Conservation (phyloP, 2,329 filamentous ascomycete species). For the Sclerotinia sclerotiorum region DNA sequence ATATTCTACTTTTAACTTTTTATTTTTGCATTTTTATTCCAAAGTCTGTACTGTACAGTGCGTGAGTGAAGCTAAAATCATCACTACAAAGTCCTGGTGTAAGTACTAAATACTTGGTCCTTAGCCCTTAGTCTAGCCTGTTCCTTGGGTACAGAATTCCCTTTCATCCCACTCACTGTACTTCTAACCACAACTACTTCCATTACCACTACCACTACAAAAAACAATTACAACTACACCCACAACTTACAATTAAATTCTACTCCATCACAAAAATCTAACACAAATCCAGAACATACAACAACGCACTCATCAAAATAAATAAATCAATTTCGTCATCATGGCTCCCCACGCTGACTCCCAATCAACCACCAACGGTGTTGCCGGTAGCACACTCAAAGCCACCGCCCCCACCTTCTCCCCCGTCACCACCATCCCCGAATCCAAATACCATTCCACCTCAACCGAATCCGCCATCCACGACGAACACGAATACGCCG, state of each 20-base stretch:
- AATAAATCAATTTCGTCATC: background rate
- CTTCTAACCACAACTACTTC: background rate
- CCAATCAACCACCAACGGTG: slow-evolving; percentile 22
- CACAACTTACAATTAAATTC: background rate
- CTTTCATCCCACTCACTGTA: background rate
- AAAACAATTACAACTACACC: background rate
- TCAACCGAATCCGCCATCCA: slow-evolving; percentile 79
- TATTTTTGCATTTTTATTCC: background rate
- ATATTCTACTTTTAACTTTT: too few relatives aligned
- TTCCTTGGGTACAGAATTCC: background rate
- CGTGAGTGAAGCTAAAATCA: background rate
- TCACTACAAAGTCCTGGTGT: background rate
- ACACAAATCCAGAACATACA: background rate
- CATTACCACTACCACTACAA: background rate
- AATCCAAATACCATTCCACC: slow-evolving; percentile 64
- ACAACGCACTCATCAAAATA: background rate
- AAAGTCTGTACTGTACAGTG: background rate
- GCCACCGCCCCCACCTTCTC: slow-evolving; percentile 40
- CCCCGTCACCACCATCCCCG: slow-evolving; percentile 33
- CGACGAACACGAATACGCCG: slow-evolving; percentile 79
- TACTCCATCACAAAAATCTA: background rate
- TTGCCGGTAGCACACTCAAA: slow-evolving; percentile 42
- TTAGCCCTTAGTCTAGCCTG: background rate
- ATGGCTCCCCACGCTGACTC: slow-evolving; percentile 62
- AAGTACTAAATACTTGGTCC: background rate